phyloP scores from a whole-genome alignment of 495 filamentous ascomycete genomes.

The Annulohypoxylon moriforme region DNA sequence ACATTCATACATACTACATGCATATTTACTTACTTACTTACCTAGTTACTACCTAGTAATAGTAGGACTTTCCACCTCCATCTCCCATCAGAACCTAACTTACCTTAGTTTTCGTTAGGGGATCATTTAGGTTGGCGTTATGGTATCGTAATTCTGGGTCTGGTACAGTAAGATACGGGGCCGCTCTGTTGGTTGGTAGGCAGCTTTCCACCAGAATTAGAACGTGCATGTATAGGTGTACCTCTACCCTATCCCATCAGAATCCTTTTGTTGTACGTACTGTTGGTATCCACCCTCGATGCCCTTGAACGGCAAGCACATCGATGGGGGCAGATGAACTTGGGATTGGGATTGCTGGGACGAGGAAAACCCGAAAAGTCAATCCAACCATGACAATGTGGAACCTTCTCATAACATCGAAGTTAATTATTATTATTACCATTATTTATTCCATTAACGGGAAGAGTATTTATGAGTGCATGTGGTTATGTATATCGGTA shows the following conservation, averaged over 20 bases:
- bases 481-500: not conserved
- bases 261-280: slow-evolving; percentile 4
- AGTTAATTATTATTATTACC: not conserved
- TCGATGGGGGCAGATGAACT: not conserved
- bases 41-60: not conserved
- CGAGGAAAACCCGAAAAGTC: not conserved
- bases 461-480: not conserved
- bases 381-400: slow-evolving; percentile 7
- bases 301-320: slow-evolving; percentile 2
- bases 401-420: not conserved
- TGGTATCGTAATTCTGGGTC: slow-evolving; percentile 44
- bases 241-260: not conserved
- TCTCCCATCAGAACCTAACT: slow-evolving; percentile 42
- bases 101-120: slow-evolving; percentile 35
- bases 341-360: not conserved
- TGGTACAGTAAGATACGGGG: slow-evolving; percentile 46
- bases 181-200: slow-evolving; percentile 32
- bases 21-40: not conserved
- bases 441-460: not conserved
- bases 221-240: slow-evolving; percentile 26
- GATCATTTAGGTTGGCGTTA: slow-evolving; percentile 43
- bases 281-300: not conserved
- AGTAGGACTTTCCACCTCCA: slow-evolving; percentile 6
- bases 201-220: slow-evolving; percentile 33
- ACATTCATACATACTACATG: not conserved